phyloP scores from a whole-genome alignment of 306 rosid genomes.

The Vicia faba region DNA sequence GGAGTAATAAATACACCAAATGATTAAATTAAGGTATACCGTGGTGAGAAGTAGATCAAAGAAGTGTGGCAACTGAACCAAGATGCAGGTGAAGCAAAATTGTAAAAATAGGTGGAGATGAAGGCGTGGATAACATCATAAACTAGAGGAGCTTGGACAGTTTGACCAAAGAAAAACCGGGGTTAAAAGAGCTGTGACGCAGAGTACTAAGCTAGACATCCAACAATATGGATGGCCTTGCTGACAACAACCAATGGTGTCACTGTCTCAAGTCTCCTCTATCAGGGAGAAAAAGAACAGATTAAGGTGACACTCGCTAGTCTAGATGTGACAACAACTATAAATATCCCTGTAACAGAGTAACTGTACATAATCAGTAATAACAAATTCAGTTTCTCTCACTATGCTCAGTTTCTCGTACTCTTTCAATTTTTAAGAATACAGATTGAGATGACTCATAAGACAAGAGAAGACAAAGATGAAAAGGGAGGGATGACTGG shows the following conservation, averaged over 20 bases:
- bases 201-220: conserved; percentile 13
- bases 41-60: conserved; percentile 12
- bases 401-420: conserved; percentile 14
- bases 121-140: conserved; percentile 22
- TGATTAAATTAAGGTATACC: background rate
- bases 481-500: conserved; percentile 16
- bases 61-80: conserved; percentile 7
- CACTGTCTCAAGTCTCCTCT: conserved; percentile 6
- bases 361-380: background rate
- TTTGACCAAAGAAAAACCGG: background rate
- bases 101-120: background rate
- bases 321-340: background rate
- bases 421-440: background rate
- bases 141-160: conserved; percentile 14
- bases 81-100: conserved; percentile 17
- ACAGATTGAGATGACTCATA: background rate
- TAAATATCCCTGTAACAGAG: background rate
- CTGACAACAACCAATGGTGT: conserved; percentile 15
- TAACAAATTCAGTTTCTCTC: conserved; percentile 17
- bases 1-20: background rate
- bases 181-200: conserved; percentile 1
- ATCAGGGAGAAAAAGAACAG: background rate
- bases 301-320: conserved; percentile 3
- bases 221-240: conserved; percentile 9
- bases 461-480: conserved; percentile 11